Conservation (phyloP, 768 basidiomycete genomes). For the Lentinula sp. region DNA sequence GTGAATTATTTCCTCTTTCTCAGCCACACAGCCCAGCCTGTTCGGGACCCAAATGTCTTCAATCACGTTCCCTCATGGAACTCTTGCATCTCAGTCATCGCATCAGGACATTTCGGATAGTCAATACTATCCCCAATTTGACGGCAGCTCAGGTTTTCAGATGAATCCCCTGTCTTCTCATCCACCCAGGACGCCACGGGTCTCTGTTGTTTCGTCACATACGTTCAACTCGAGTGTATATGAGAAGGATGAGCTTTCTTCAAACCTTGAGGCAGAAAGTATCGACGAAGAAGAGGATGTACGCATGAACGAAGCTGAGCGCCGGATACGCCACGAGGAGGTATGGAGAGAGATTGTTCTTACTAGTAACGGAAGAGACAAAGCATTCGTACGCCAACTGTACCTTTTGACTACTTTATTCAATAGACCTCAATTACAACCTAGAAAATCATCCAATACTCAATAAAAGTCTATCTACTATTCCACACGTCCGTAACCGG, state of each 20-base stretch:
- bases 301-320: constrained; percentile 34
- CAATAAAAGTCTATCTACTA: constrained; percentile 66
- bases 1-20: constrained; percentile 10
- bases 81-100: constrained; percentile 27
- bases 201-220: constrained; percentile 39
- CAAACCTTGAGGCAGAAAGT: constrained; percentile 30
- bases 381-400: constrained; percentile 62
- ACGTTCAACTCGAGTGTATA: constrained; percentile 36
- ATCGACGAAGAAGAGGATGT: constrained; percentile 45
- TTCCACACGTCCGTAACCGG: constrained; percentile 53
- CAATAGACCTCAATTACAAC: constrained; percentile 2
- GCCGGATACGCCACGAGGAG: constrained; percentile 52
- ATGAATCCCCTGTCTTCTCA: constrained; percentile 79
- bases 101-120: constrained; percentile 34
- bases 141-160: constrained; percentile 58
- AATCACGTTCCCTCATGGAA: constrained; percentile 50
- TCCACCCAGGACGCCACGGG: constrained; percentile 71
- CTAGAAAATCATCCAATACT: constrained; percentile 86
- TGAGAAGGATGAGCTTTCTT: constrained; percentile 35
- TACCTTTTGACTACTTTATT: background rate
- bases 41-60: constrained; percentile 46
- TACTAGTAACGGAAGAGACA: constrained; percentile 77
- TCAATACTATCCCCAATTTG: constrained; percentile 55
- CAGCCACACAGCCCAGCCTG: background rate
- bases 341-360: constrained; percentile 78